These are phyloP conservation scores for Fusarium sacchari DNA, from an alignment of 2,329 filamentous ascomycete genomes.

Conservation along the genomic window DNA sequence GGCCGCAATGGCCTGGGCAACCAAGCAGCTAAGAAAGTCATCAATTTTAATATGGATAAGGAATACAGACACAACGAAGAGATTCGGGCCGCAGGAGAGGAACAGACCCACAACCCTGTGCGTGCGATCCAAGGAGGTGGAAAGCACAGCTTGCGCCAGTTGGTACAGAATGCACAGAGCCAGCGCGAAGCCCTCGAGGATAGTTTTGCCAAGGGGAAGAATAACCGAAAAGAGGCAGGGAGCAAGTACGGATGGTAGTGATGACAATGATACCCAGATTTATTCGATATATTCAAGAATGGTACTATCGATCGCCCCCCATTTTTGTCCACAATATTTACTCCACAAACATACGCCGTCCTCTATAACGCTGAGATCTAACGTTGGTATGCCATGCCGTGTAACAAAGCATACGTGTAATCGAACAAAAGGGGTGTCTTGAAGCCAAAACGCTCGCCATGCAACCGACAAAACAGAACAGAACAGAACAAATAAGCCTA, in stretches of 20 bases:
- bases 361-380: constrained; percentile 18
- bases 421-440: constrained; percentile 14
- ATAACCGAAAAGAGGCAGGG: constrained; percentile 83
- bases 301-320: neutral
- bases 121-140: constrained; percentile 78
- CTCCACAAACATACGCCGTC: constrained; percentile 4
- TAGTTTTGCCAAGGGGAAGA: constrained; percentile 83
- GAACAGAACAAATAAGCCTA: neutral
- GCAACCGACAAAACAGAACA: neutral
- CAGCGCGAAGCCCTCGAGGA: constrained; percentile 92
- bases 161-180: constrained; percentile 83
- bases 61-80: constrained; percentile 90
- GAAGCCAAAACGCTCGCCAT: constrained; percentile 22
- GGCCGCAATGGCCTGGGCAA: constrained; percentile 67
- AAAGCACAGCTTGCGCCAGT: constrained; percentile 88
- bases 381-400: no score
- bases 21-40: constrained; percentile 64
- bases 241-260: constrained; percentile 82
- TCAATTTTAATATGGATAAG: constrained; percentile 88
- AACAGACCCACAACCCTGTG: constrained; percentile 82
- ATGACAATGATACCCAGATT: constrained; percentile 44
- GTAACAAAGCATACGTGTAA: constrained; percentile 6
- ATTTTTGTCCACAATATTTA: constrained; percentile 1
- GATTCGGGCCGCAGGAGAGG: constrained; percentile 74
- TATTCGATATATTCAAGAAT: constrained; percentile 19